A percentile compares a stretch with the other conserved stretches of the same genome.
Conservation (phyloP, 1,139 yeast species). For the Blastobotrys malaysiensis region DNA sequence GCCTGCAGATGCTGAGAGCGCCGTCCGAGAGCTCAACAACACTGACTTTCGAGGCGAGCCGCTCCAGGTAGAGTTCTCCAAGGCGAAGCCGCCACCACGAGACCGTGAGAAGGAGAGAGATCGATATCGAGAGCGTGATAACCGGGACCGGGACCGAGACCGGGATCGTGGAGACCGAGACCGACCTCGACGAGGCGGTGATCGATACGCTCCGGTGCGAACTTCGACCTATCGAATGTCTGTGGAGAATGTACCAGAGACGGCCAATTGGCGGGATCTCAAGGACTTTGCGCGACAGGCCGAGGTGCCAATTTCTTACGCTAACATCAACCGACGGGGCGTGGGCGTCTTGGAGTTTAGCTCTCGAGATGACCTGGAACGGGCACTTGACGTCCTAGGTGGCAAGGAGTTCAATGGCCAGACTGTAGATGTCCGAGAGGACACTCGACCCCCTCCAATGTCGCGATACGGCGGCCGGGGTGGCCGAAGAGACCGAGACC, state of each 20-base stretch:
- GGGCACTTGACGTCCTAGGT: conserved; percentile 62
- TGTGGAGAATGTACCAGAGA: conserved; percentile 23
- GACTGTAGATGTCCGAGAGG: conserved; percentile 65
- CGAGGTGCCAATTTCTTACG: conserved; percentile 33
- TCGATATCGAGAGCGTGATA: conserved; percentile 12
- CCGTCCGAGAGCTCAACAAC: conserved; percentile 30
- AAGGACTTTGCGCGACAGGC: conserved; percentile 35
- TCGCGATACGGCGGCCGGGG: conserved; percentile 20
- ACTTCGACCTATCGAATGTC: conserved; percentile 17
- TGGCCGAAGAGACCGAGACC: conserved; percentile 19
- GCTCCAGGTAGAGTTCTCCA: conserved; percentile 31
- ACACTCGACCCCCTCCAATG: conserved; percentile 30
- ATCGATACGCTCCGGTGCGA: conserved; percentile 7
- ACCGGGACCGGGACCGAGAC: conserved; percentile 13
- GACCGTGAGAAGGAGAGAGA: conserved; percentile 11
- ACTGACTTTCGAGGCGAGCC: conserved; percentile 32
- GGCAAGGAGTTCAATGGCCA: conserved; percentile 69
- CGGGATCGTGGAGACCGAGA: conserved; percentile 14
- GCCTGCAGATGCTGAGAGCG: conserved; percentile 28
- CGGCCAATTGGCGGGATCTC: conserved; percentile 35
- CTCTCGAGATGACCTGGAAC: conserved; percentile 65
- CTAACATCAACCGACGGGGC: conserved; percentile 32
- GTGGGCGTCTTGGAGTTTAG: conserved; percentile 69
- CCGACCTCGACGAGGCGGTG: conserved; percentile 14
- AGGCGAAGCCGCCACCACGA: conserved; percentile 8